Conservation (phyloP, 805 yeast genomes). For the Yamadazyma philogaea region DNA sequence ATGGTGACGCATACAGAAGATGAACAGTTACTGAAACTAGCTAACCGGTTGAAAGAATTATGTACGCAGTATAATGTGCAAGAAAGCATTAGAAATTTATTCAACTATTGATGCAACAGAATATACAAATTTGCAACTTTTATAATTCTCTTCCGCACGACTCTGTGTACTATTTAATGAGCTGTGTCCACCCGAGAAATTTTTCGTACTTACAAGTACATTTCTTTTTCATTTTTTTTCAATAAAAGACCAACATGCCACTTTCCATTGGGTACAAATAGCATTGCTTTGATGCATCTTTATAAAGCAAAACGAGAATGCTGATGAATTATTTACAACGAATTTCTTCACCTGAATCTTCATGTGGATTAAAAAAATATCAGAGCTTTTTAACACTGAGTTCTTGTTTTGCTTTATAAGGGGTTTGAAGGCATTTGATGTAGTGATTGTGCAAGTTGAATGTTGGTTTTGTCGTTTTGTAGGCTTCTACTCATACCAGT, state of each 20-base stretch:
- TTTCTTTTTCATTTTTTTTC: not conserved
- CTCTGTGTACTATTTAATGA: not conserved
- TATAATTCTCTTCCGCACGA: not conserved
- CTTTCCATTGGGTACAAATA: not conserved
- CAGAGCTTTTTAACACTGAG: conserved; percentile 77
- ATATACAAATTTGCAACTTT: not conserved
- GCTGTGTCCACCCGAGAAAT: not conserved
- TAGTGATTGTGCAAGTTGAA: not conserved
- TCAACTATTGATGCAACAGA: not conserved
- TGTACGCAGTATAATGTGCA: not conserved
- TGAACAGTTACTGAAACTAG: not conserved
- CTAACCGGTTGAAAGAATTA: not conserved
- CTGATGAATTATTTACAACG: conserved; percentile 41
- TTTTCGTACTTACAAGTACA: not conserved
- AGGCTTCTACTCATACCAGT: too few species aligned
- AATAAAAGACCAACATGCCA: not conserved
- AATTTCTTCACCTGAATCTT: conserved; percentile 71
- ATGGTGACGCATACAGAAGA: not conserved
- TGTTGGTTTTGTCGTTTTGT: not conserved
- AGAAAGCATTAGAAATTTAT: not conserved
- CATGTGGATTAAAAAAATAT: conserved; percentile 51
- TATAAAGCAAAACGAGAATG: conserved; percentile 11
- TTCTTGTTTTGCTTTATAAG: conserved; percentile 11
- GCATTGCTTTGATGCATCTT: conserved; percentile 3
- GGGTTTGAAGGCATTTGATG: conserved; percentile 3